These are phyloP conservation scores for Starmerella bombicola DNA, from an alignment of 805 yeast genomes.

Conservation along the genomic window DNA sequence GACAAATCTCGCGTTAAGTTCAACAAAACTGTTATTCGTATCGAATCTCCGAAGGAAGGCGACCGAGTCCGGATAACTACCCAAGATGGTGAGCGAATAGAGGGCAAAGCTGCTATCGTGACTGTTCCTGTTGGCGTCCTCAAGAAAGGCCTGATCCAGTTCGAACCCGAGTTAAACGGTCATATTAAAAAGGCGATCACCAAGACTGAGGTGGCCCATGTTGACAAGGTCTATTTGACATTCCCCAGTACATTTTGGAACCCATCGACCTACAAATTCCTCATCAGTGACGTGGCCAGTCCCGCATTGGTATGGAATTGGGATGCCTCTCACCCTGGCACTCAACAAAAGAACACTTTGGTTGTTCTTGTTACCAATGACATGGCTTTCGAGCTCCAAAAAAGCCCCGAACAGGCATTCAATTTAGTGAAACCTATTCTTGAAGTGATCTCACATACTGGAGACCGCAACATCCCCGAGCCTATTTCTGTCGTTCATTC, in stretches of 20 bases:
- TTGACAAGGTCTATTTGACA: constrained; percentile 64
- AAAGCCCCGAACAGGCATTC: constrained; percentile 30
- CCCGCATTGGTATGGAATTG: constrained; percentile 55
- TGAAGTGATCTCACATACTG: constrained; percentile 15
- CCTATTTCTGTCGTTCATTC: constrained; percentile 37
- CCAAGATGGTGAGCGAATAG: constrained; percentile 14
- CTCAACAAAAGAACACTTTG: constrained; percentile 33
- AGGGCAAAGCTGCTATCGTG: constrained; percentile 23
- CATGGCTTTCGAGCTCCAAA: constrained; percentile 43
- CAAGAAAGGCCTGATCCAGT: constrained; percentile 17
- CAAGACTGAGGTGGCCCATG: constrained; percentile 35
- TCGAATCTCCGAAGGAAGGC: constrained; percentile 10
- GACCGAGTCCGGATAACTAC: constrained; percentile 18
- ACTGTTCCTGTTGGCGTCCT: constrained; percentile 23
- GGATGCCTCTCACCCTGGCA: constrained; percentile 33
- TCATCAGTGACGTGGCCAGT: constrained; percentile 32
- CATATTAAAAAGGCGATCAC: constrained; percentile 15
- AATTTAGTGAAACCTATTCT: constrained; percentile 21
- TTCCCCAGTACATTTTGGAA: constrained; percentile 53
- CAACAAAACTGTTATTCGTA: constrained; percentile 13
- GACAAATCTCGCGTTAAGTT: constrained; percentile 16
- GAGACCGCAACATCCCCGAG: constrained; percentile 21
- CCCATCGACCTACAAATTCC: constrained; percentile 39
- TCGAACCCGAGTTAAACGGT: constrained; percentile 19
- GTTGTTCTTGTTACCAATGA: constrained; percentile 56